Base-by-base conservation (phyloP, 257 asterid species). In the Solanum ossicruentum region DNA sequence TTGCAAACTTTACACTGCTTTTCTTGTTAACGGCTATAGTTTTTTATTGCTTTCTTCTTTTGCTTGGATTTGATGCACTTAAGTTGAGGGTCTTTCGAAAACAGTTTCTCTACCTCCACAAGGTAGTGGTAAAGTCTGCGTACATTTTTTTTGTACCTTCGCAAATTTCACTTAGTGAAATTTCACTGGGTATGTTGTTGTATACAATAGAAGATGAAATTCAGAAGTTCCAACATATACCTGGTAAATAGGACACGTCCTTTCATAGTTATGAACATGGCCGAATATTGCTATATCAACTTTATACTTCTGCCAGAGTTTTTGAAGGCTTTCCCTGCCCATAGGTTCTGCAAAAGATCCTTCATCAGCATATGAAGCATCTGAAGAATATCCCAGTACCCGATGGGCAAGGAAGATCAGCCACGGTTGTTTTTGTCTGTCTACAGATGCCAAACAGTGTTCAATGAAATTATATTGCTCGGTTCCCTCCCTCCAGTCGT, bases 291-390 rank as follows among this genome's bases (percentile, higher is more conserved):
- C 98, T 23, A 95, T 89, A 81, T 95, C 97, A 13, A 95, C 97
- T 89, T 92, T 95, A 80, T 95, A 90, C 88, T 94, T 94, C 91
- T 95, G 98, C 98, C 98, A 95, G 10, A 95, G 97, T 49, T 89
- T 95, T 78, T 93, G 97, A 81, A 95, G 98, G 88, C 88, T 90
- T 4, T 92, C 93, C 86, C 92, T 89, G 21, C 98, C 98, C 98
- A 94, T 94, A 60, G 98, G 98, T 83, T 95, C 98, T 15, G 89
- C 93, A 89, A 92, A 95, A 10, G 97, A 90, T 66, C 98, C 98
- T 84, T 89, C 71, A 13, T 52, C 11, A 39, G 94, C 92, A 39
- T 95, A 94, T 55, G 41, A 86, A 52, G 57, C 88, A n/a, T 56
- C 83, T n/a, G 98, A 95, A 57, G 98, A 95, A 87, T 94, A 95